These are phyloP conservation scores for Neonectria sp. DNA, from an alignment of 2,329 filamentous ascomycete genomes.

Conservation along the genomic window DNA sequence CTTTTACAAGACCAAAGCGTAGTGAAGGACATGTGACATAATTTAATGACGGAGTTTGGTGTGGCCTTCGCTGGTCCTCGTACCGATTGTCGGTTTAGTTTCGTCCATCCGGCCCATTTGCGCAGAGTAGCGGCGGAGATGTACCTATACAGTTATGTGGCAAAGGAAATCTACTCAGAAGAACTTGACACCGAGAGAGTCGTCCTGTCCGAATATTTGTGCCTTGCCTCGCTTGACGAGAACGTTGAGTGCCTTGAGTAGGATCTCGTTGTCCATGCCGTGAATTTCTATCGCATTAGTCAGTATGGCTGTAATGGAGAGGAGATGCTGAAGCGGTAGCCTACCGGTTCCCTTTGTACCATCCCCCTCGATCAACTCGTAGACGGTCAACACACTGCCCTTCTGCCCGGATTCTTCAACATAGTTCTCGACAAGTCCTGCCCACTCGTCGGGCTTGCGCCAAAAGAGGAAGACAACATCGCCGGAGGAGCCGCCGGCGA, in stretches of 20 bases:
- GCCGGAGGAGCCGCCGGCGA: conserved; percentile 54
- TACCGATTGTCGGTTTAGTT: conserved; percentile 25
- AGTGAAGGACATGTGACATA: conserved; percentile 21
- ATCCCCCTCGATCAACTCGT: conserved; percentile 93
- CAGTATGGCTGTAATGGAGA: conserved; percentile 17
- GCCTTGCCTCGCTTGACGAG: conserved; percentile 93
- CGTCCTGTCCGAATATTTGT: conserved; percentile 92
- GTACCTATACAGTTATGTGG: conserved; percentile 41
- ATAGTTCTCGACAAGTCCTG: conserved; percentile 81
- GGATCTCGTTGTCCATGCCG: conserved; percentile 87
- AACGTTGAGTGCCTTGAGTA: conserved; percentile 84
- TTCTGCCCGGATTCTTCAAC: conserved; percentile 92
- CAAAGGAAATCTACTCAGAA: conserved; percentile 71
- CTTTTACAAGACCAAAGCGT: conserved; percentile 53
- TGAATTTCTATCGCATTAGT: conserved; percentile 76
- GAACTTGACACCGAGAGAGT: conserved; percentile 95
- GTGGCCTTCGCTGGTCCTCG: conserved; percentile 29
- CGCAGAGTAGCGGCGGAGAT: conserved; percentile 21
- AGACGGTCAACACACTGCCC: conserved; percentile 90
- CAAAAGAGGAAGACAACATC: conserved; percentile 84
- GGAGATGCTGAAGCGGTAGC: conserved; percentile 41
- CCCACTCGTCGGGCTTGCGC: conserved; percentile 93
- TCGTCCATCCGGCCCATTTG: conserved; percentile 12
- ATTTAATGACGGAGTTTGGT: conserved; percentile 42
- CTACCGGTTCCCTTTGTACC: conserved; percentile 77